A percentile compares a stretch with the other conserved stretches of the same genome.
These are phyloP conservation scores for Xylariaceae sp. DNA, from an alignment of 2,329 filamentous ascomycete species.

Conservation along the genomic window DNA sequence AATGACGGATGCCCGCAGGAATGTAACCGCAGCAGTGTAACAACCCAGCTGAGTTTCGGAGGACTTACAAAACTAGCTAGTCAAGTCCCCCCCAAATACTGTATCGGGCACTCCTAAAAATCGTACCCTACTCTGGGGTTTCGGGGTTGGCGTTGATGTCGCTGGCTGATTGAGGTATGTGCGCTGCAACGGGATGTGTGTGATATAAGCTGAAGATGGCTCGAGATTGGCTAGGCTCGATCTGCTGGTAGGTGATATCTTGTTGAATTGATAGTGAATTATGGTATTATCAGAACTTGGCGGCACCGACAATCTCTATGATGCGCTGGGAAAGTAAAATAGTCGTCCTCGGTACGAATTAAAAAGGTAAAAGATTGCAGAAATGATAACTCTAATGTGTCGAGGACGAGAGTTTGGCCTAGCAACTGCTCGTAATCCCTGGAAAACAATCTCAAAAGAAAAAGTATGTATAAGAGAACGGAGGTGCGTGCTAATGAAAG, in stretches of 20 bases:
- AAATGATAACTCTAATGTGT: conserved; percentile 1
- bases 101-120: too few species aligned
- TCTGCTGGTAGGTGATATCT: too few species aligned
- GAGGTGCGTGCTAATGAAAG: conserved; percentile 1
- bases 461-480: background rate
- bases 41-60: background rate
- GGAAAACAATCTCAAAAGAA: too few species aligned
- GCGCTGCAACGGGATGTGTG: conserved; percentile 20
- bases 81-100: too few species aligned
- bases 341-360: background rate
- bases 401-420: background rate
- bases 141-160: background rate
- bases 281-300: too few species aligned
- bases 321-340: background rate
- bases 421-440: background rate
- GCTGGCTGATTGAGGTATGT: conserved; percentile 1
- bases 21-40: background rate
- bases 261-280: too few species aligned
- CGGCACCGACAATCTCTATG: background rate
- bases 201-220: conserved; percentile 28
- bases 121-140: too few species aligned
- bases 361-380: background rate
- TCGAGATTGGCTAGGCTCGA: conserved; percentile 26
- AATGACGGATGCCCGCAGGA: too few species aligned
- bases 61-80: conserved; percentile 12